These are phyloP conservation scores for Solanum infundibuliforme DNA, from an alignment of 257 asterid genomes.

Conservation along the genomic window DNA sequence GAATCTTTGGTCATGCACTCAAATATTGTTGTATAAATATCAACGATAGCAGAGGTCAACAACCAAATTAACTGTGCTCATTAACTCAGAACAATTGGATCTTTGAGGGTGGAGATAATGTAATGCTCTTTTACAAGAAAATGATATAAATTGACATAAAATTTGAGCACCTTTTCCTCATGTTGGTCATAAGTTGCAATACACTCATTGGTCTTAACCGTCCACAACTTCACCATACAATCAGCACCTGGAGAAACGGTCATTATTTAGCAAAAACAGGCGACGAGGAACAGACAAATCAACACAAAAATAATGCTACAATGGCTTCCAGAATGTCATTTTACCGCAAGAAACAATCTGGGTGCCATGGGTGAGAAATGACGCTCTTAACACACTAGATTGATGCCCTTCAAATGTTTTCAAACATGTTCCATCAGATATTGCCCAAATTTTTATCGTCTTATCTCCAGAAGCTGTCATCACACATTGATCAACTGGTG, in stretches of 20 bases:
- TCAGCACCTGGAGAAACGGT: constrained; percentile 60
- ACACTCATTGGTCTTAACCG: constrained; percentile 81
- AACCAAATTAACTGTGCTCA: not conserved
- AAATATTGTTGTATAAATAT: not conserved
- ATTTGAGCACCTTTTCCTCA: constrained; percentile 68
- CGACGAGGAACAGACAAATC: not conserved
- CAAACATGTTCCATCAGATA: constrained; percentile 84
- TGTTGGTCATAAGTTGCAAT: constrained; percentile 93
- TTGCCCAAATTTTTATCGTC: constrained; percentile 88
- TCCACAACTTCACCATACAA: constrained; percentile 96
- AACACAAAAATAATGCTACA: not conserved
- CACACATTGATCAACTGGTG: constrained; percentile 96
- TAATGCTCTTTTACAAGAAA: not conserved
- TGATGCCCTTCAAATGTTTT: constrained; percentile 96
- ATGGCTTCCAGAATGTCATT: constrained; percentile 1
- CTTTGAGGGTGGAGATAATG: not conserved
- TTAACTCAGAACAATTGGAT: not conserved
- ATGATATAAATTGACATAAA: not conserved
- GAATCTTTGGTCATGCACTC: not conserved
- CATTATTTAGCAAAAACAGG: not conserved
- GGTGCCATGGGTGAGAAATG: constrained; percentile 82
- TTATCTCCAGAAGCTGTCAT: constrained; percentile 95
- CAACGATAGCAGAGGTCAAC: not conserved
- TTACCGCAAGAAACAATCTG: constrained; percentile 91
- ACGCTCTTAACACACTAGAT: constrained; percentile 81